These are phyloP conservation scores for Pythium apleroticum DNA, from an alignment of 352 stramenopile genomes.

Conservation along the genomic window DNA sequence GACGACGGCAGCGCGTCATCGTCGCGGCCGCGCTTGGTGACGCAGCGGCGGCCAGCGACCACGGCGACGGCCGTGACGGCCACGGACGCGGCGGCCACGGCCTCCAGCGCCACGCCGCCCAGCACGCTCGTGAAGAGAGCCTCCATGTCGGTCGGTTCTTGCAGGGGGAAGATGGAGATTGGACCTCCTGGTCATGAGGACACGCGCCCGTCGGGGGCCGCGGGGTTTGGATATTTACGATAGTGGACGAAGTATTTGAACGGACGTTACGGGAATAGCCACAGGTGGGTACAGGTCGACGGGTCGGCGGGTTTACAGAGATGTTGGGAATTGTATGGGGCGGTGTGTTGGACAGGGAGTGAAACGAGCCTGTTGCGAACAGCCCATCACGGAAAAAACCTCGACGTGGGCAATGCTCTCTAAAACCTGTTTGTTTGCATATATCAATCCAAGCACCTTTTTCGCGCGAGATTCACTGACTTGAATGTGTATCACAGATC, in stretches of 20 bases:
- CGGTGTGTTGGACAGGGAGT: background rate
- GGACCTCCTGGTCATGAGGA: background rate
- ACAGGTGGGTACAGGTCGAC: background rate
- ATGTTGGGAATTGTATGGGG: constrained; percentile 11
- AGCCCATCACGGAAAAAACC: constrained; percentile 2
- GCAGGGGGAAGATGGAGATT: constrained; percentile 1
- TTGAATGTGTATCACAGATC: background rate
- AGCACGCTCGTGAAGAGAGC: constrained; percentile 38
- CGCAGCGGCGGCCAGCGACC: constrained; percentile 23
- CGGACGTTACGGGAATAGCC: constrained; percentile 3
- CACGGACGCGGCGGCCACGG: constrained; percentile 48
- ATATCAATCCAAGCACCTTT: background rate
- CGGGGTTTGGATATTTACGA: constrained; percentile 1
- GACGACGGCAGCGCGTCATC: background rate
- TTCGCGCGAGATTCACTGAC: background rate
- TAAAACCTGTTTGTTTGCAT: background rate
- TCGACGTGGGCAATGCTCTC: background rate
- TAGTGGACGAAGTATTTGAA: constrained; percentile 14
- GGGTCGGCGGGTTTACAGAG: background rate
- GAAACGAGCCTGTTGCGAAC: background rate
- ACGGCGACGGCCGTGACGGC: constrained; percentile 25
- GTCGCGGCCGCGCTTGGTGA: constrained; percentile 21
- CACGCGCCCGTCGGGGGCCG: background rate
- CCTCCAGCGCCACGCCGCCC: constrained; percentile 45
- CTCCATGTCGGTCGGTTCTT: constrained; percentile 12